These are phyloP conservation scores for Cryptococcus amylolentus DNA, from an alignment of 1,284 basidiomycete species.

Conservation along the genomic window DNA sequence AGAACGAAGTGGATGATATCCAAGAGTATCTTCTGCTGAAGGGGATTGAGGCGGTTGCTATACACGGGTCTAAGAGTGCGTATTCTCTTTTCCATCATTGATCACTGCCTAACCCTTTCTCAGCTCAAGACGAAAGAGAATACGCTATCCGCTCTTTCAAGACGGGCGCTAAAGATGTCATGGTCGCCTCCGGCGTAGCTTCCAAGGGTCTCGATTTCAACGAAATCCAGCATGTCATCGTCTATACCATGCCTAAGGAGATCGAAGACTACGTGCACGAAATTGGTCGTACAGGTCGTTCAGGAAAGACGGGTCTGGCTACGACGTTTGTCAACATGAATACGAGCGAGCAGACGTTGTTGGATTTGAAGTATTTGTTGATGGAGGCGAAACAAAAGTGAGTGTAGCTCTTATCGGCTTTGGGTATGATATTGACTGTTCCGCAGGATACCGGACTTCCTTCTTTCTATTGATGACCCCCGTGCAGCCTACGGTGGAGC, in stretches of 20 bases:
- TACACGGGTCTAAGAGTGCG: slow-evolving; percentile 94
- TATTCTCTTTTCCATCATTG: slow-evolving; percentile 2
- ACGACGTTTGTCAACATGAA: slow-evolving; percentile 99
- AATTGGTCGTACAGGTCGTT: slow-evolving; percentile 95
- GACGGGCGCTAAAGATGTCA: slow-evolving; percentile 93
- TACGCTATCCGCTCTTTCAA: slow-evolving; percentile 99
- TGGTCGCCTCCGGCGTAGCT: slow-evolving; percentile 97
- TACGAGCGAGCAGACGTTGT: slow-evolving; percentile 87
- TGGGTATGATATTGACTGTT: neutral
- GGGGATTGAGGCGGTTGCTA: slow-evolving; percentile 96
- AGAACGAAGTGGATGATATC: slow-evolving; percentile 99
- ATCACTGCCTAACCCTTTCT: slow-evolving; percentile 4
- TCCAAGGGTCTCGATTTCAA: slow-evolving; percentile 98
- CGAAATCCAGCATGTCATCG: slow-evolving; percentile 67
- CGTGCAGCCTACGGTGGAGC: slow-evolving; percentile 60
- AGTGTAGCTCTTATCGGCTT: slow-evolving; percentile 30
- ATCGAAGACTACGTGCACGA: slow-evolving; percentile 95
- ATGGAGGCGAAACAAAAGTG: slow-evolving; percentile 97
- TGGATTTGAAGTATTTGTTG: slow-evolving; percentile 94
- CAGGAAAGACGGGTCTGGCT: slow-evolving; percentile 97
- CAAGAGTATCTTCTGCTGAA: slow-evolving; percentile 96
- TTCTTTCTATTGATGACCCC: slow-evolving; percentile 87
- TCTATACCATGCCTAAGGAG: slow-evolving; percentile 97
- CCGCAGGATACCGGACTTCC: slow-evolving; percentile 87
- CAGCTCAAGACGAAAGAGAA: slow-evolving; percentile 96